These are phyloP conservation scores for Beauveria medogensis DNA, from an alignment of 2,329 filamentous ascomycete genomes.

Conservation along the genomic window DNA sequence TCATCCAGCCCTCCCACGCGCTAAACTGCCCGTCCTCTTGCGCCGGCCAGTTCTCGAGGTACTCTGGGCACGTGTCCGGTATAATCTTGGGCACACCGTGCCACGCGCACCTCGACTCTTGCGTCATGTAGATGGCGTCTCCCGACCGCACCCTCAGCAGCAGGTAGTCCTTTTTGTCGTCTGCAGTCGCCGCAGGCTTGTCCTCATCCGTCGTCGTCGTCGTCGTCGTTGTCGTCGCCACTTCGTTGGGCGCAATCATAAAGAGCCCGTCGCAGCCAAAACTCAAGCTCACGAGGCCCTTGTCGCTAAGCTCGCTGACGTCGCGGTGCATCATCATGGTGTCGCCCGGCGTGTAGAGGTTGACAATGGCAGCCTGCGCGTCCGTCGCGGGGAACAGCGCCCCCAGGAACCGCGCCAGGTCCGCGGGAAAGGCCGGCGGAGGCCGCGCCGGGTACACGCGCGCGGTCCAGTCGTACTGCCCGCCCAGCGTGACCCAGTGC, in stretches of 20 bases:
- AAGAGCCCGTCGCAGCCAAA: constrained; percentile 88
- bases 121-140: constrained; percentile 84
- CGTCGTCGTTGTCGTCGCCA: constrained; percentile 12
- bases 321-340: constrained; percentile 90
- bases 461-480: constrained; percentile 92
- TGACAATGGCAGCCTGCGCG: constrained; percentile 86
- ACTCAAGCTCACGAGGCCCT: constrained; percentile 75
- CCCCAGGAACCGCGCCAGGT: constrained; percentile 61
- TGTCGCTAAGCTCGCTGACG: constrained; percentile 76
- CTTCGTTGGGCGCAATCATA: constrained; percentile 60
- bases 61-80: constrained; percentile 66
- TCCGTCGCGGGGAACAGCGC: constrained; percentile 66
- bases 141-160: constrained; percentile 69
- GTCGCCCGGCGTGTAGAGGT: constrained; percentile 85
- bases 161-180: constrained; percentile 38
- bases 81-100: constrained; percentile 89
- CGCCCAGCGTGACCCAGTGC: constrained; percentile 90
- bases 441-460: constrained; percentile 65
- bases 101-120: constrained; percentile 79
- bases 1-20: constrained; percentile 82
- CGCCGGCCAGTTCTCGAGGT: constrained; percentile 67
- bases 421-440: constrained; percentile 65
- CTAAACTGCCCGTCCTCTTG: constrained; percentile 44
- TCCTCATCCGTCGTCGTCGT: constrained; percentile 30
- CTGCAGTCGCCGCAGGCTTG: constrained; percentile 16